Conservation (phyloP, 768 basidiomycete species). For the Tulasnella sp. region DNA sequence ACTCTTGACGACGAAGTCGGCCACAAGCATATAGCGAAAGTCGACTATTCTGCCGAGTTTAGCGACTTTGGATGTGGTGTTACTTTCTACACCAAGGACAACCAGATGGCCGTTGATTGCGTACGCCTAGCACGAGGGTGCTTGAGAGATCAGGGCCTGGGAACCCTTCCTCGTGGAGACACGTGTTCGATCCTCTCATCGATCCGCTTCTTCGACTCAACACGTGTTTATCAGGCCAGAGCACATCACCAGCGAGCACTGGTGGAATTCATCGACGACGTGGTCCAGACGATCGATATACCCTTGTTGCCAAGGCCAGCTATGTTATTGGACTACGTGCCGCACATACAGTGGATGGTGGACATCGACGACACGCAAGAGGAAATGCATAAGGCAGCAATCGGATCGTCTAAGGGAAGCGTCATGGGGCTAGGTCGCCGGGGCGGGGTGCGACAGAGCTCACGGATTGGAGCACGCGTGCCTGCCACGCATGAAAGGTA, state of each 20-base stretch:
- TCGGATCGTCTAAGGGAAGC: conserved; percentile 22
- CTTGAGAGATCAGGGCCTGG: background rate
- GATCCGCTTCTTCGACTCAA: conserved; percentile 10
- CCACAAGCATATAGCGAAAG: conserved; percentile 24
- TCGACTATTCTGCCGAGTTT: background rate
- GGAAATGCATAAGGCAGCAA: conserved; percentile 19
- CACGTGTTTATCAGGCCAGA: conserved; percentile 32
- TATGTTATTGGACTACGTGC: conserved; percentile 58
- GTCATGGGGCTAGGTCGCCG: conserved; percentile 39
- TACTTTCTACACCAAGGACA: conserved; percentile 37
- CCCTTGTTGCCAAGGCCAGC: conserved; percentile 36
- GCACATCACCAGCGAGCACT: conserved; percentile 37
- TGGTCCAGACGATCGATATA: conserved; percentile 34
- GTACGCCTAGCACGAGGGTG: conserved; percentile 14
- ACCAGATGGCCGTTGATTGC: conserved; percentile 37
- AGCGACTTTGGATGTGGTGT: conserved; percentile 10
- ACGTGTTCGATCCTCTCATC: conserved; percentile 22
- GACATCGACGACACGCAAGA: conserved; percentile 50
- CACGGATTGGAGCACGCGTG: conserved; percentile 13
- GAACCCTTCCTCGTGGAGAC: conserved; percentile 26
- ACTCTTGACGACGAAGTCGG: conserved; percentile 50
- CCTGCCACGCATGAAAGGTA: conserved; percentile 11
- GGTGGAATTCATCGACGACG: conserved; percentile 37
- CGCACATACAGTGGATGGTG: conserved; percentile 57
- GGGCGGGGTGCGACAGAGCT: conserved; percentile 7